Base-by-base conservation (phyloP, 2,329 filamentous ascomycete species). In the Ophiostoma piceae region DNA sequence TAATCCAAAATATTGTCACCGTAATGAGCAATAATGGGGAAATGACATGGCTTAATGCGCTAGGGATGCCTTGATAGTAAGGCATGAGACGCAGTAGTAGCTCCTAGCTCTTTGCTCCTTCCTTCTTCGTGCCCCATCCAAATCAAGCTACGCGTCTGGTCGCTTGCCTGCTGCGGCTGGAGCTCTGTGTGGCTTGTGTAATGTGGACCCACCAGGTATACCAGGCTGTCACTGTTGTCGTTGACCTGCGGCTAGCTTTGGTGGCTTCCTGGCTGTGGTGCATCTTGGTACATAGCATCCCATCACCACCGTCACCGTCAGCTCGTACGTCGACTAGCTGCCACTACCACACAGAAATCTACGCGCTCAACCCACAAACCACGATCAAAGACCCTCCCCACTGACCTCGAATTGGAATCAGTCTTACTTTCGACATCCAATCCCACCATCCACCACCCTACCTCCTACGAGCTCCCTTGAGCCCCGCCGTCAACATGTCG, bases 401-500 rank as follows among this genome's bases (percentile, higher is more conserved):
- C 32, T 6, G 26, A 16, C 12, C 26, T 62, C 57, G 57, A 62
- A 1, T 32, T 19, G 32, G 26, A 62, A 8, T 19, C 4, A 6
- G n/a, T 9, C 11, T 26, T 22, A 9, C 26, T 57, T 26, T n/a
- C 9, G 11, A 66, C 35, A 16, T 43, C 19, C 16, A 54, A 57
- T n/a, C 26, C 8, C 26, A 9, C 9, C 43, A 14, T 35, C 43
- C 26, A 51, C 12, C 22, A n/a, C 54, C 37, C 39, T 22, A 22
- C 29, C 16, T 37, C 6, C 12, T 14, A n/a, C 26, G 8, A 65
- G 68, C 67, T 67, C 22, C 19, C 19, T 43, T 22, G 37, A n/a
- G 35, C 37, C 65, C 65, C 54, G 67, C 62, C 47, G 12, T 22
- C 66, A 68, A 76, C 81, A 97, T 97, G 94, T 96, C 94, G 81